Evolutionary conservation across 1,139 yeast genomes (phyloP).

Genomic region (Pichia sorboxylosa): DNA sequence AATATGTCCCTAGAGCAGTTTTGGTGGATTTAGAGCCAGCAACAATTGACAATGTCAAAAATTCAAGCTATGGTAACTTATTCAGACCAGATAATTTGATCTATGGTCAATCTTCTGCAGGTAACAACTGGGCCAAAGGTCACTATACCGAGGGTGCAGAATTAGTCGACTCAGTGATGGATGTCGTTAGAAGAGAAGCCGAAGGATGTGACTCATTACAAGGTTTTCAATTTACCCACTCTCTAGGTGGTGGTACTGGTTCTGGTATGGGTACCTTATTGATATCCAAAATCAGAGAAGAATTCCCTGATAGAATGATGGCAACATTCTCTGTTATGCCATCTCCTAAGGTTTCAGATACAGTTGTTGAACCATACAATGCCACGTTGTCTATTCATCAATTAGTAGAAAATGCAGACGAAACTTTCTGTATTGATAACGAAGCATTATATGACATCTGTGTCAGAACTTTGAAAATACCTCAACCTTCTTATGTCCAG

Average conservation of each 20-base stretch:
- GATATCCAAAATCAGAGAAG: constrained; percentile 72
- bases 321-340: constrained; percentile 91
- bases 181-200: constrained; percentile 84
- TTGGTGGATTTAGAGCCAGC: constrained; percentile 91
- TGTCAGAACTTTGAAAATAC: constrained; percentile 70
- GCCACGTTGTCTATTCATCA: constrained; percentile 90
- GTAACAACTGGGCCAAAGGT: constrained; percentile 95
- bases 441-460: constrained; percentile 87
- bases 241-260: constrained; percentile 95
- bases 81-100: constrained; percentile 88
- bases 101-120: constrained; percentile 85
- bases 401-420: constrained; percentile 80
- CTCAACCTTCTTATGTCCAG: constrained; percentile 67
- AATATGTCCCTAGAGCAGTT: constrained; percentile 89
- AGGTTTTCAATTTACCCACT: constrained; percentile 90
- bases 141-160: constrained; percentile 95
- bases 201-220: constrained; percentile 87
- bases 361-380: constrained; percentile 89
- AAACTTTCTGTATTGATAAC: constrained; percentile 89
- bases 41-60: constrained; percentile 73
- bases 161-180: constrained; percentile 79
- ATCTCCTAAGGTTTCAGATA: constrained; percentile 81
- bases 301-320: constrained; percentile 91
- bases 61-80: constrained; percentile 66
- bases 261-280: constrained; percentile 90